Percentiles rank a stretch among this genome's conserved stretches.
phyloP scores from a whole-genome alignment of 176 grass and related monocot species.

The Carex parvula region DNA sequence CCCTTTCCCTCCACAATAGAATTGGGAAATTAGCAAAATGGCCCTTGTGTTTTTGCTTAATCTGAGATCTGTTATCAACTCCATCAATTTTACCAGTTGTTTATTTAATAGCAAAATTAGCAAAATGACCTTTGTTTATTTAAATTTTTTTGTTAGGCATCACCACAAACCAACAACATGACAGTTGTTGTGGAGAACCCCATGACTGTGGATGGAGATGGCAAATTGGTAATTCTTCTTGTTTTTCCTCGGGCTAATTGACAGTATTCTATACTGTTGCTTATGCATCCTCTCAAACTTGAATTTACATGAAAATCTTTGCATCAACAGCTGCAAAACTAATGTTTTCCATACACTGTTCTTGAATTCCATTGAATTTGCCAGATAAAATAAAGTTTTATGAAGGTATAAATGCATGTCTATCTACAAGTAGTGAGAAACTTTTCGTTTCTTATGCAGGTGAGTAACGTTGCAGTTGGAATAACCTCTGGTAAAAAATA shows the following conservation, averaged over 20 bases:
- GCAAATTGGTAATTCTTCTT: conserved; percentile 61
- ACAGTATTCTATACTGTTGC: background rate
- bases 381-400: background rate
- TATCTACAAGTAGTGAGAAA: background rate
- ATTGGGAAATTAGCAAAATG: too few relatives aligned
- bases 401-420: background rate
- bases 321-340: background rate
- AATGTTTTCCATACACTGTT: background rate
- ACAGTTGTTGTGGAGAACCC: conserved; percentile 94
- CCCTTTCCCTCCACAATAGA: too few relatives aligned
- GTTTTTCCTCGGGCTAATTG: background rate
- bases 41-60: too few relatives aligned
- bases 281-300: background rate
- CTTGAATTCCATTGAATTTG: background rate
- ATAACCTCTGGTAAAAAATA: conserved; percentile 48
- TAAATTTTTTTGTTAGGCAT: conserved; percentile 28
- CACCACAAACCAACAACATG: conserved; percentile 37
- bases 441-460: conserved; percentile 36
- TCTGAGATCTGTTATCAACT: too few relatives aligned
- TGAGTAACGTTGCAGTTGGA: conserved; percentile 70
- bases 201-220: conserved; percentile 78
- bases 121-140: background rate
- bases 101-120: too few relatives aligned
- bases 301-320: background rate
- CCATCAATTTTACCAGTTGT: too few relatives aligned